Base-by-base conservation (phyloP, 2,329 filamentous ascomycete species). In the Westerdykella ornata region DNA sequence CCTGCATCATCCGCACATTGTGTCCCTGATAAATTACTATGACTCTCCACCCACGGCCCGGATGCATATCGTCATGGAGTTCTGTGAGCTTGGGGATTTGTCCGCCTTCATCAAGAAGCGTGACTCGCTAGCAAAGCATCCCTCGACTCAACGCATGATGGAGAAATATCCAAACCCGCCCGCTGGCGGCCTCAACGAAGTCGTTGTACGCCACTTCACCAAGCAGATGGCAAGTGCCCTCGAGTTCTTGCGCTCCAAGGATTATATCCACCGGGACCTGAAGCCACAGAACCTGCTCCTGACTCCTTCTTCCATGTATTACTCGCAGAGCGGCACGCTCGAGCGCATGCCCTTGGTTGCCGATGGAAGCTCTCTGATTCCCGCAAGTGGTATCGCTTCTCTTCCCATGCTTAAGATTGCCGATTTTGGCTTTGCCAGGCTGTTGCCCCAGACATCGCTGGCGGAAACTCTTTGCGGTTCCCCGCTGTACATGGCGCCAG, bases 41-140 rank as follows among this genome's bases (percentile, higher is more conserved):
- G 89, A 97, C 66, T 84, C 87, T 1, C 73, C 80, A 3, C 82
- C 83, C 16, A 33, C 30, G 16, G 30, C 30, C n/a, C 86, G 94
- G 60, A 96, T 97, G 69, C 92, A 98, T 68, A 78, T 98, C 44
- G 83, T 97, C 49, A 98, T 97, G 90, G 92, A 98, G 70, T 97
- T 94, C 69, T 97, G 92, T 70, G 88, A 94, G 62, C 77, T 98
- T 31, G 90, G 92, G 16, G 92, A 98, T 62, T 71, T 98, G 44
- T 94, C 92, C 9, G 76, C 90, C 40, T 97, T 98, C 68, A 96
- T 98, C 71, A 94, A 92, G 75, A 94, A 92, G 70, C 80, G 90
- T 46, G 82, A 90, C 46, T 85, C 82, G 60, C 78, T 96, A 35
- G 77, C 75, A 34, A 84, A 82, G 38, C 85, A 94, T 62, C 81